These are phyloP conservation scores for Funneliformis geosporum DNA, from an alignment of 192 early-diverging fungal genomes.

Conservation along the genomic window DNA sequence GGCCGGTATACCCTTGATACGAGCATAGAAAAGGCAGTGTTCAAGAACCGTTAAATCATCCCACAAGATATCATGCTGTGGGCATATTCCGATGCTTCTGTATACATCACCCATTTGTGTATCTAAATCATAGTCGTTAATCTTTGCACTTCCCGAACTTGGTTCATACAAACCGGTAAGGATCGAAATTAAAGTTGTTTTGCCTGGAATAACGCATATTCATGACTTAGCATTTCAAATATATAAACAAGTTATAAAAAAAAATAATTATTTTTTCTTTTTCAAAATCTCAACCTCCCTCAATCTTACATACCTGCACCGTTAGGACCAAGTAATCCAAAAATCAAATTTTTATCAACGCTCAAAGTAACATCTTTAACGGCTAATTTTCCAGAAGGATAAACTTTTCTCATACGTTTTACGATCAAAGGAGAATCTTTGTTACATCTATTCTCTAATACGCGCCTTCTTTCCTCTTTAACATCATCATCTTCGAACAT, in stretches of 20 bases:
- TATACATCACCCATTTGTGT: slow-evolving; percentile 58
- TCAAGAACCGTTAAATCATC: slow-evolving; percentile 66
- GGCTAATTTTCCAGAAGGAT: slow-evolving; percentile 59
- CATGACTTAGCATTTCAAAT: too few relatives aligned
- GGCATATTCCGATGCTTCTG: slow-evolving; percentile 68
- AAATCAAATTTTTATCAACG: slow-evolving; percentile 59
- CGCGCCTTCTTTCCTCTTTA: slow-evolving; percentile 55
- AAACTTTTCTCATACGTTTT: slow-evolving; percentile 60
- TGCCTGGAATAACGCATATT: too few relatives aligned
- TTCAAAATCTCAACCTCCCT: too few relatives aligned
- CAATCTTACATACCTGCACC: slow-evolving; percentile 58
- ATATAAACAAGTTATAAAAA: background rate
- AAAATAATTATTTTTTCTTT: too few relatives aligned
- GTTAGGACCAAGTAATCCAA: slow-evolving; percentile 72
- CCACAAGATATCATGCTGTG: slow-evolving; percentile 76
- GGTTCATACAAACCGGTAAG: slow-evolving; percentile 67
- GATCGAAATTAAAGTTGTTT: slow-evolving; percentile 72
- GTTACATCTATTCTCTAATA: slow-evolving; percentile 44
- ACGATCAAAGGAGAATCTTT: slow-evolving; percentile 55
- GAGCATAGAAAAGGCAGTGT: slow-evolving; percentile 72
- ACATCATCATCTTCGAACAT: slow-evolving; percentile 68
- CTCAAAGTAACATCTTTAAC: slow-evolving; percentile 70
- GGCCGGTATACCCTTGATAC: slow-evolving; percentile 63
- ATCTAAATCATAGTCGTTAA: slow-evolving; percentile 60
- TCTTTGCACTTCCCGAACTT: slow-evolving; percentile 54